Evolutionary conservation across 257 asterid genomes (phyloP), one percentile per base, ranked within the genome.

Genomic region (Capsicum rhomboideum): DNA sequence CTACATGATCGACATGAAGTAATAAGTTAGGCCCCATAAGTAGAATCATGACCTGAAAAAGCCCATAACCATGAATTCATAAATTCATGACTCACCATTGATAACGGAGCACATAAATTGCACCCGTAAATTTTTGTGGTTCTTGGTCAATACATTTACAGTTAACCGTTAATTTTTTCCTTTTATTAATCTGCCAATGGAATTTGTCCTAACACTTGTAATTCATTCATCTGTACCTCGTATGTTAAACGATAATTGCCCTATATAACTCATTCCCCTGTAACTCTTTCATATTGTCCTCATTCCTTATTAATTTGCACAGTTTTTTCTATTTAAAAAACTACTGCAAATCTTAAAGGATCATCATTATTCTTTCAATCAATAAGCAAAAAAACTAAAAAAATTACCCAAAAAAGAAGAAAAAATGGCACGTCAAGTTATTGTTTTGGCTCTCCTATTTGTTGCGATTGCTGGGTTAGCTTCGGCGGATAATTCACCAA

Each of bases 371-470:
- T 46, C 21, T 3, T 1, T 64, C 72, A 49, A 75, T 26, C 42
- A 55, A 46, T 44, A 46, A 59, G 31, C 80, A 23, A 64, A 9
- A 46, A 68, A 49, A 34, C 4, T 7, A 10, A 42, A n/a, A 23
- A 20, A 37, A 83, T 4, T 14, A 37, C 1, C 66, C 2, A 0
- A 12, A 6, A 75, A 6, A 28, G 44, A 6, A 58, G 37, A 37
- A 13, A 89, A 85, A 86, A 94, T 94, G 98, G 94, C 92, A 14
- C 93, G 94, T 44, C 95, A 90, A 59, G 66, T 80, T 82, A 54
- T 88, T 66, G 89, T 85, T 18, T 86, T 93, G 49, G 93, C 92
- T 40, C 46, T 92, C 34, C 31, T 92, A 79, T 80, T 91, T 82
- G 85, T 89, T 77, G 96, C 87, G 83, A 46, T 88, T 16, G 88